Percentiles rank a stretch among this genome's conserved stretches.
Conservation (phyloP, 306 rosid species). For the Sophora flavescens region DNA sequence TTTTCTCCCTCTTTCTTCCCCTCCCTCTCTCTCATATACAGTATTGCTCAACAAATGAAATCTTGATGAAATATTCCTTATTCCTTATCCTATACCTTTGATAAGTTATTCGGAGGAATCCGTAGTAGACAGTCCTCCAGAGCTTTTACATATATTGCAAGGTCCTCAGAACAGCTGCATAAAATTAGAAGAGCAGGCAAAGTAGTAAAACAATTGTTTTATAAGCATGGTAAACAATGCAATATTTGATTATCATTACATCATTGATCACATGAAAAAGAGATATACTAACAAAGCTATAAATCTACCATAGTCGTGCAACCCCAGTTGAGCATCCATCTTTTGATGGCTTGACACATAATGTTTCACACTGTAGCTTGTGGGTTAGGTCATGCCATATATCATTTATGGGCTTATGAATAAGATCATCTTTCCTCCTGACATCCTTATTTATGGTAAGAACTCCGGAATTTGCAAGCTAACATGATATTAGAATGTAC, state of each 20-base stretch:
- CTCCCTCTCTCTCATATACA: neutral
- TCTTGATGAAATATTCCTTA: conserved; percentile 33
- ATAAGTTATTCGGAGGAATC: conserved; percentile 89
- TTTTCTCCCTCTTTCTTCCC: neutral
- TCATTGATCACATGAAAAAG: conserved; percentile 27
- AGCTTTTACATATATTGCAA: conserved; percentile 73
- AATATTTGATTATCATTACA: conserved; percentile 15
- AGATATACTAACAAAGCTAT: conserved; percentile 36
- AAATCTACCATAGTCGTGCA: conserved; percentile 85
- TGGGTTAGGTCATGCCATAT: conserved; percentile 77
- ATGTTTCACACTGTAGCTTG: conserved; percentile 78
- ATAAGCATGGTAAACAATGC: conserved; percentile 14
- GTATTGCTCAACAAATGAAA: conserved; percentile 8
- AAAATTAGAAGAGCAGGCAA: conserved; percentile 34
- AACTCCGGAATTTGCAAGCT: conserved; percentile 84
- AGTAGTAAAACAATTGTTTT: conserved; percentile 18
- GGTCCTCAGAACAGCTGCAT: conserved; percentile 81
- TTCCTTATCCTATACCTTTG: conserved; percentile 67
- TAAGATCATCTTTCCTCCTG: conserved; percentile 62
- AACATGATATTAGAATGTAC: conserved; percentile 41
- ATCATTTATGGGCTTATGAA: conserved; percentile 54
- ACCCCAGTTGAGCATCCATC: conserved; percentile 99
- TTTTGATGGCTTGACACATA: conserved; percentile 92
- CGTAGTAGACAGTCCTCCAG: conserved; percentile 68
- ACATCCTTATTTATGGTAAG: conserved; percentile 83